A percentile compares a stretch with the other conserved stretches of the same genome.
Evolutionary conservation across 345 rosid species (phyloP).

Genomic region (Luvunga scandens): DNA sequence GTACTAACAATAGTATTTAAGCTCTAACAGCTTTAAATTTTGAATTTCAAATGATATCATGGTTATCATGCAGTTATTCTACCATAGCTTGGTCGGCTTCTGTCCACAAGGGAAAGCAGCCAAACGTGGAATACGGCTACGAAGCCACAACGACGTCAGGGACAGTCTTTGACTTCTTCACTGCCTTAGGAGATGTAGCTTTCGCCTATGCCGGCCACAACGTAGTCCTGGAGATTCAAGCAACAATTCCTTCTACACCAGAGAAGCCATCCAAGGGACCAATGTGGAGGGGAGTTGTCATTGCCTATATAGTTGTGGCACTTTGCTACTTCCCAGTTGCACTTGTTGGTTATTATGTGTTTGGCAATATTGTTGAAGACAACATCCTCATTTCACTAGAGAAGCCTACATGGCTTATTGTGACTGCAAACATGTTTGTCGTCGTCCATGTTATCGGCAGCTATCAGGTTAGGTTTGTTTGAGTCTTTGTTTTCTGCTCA

Average conservation of each 20-base stretch:
- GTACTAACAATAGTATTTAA: not conserved
- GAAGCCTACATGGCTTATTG: conserved; percentile 74
- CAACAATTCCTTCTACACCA: conserved; percentile 82
- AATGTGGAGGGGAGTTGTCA: conserved; percentile 78
- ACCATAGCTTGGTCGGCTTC: conserved; percentile 83
- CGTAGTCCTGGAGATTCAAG: conserved; percentile 85
- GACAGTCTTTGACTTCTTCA: conserved; percentile 59
- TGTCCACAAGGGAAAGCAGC: conserved; percentile 51
- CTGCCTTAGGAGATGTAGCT: conserved; percentile 78
- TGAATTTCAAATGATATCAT: not conserved
- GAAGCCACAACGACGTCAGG: conserved; percentile 41
- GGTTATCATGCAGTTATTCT: conserved; percentile 51
- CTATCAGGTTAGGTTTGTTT: conserved; percentile 49
- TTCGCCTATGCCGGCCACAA: conserved; percentile 87
- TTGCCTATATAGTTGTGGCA: conserved; percentile 71
- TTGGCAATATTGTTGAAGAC: conserved; percentile 57
- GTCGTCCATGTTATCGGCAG: conserved; percentile 81
- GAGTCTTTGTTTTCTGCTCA: not conserved
- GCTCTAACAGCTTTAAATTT: not conserved
- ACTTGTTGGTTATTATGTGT: conserved; percentile 57
- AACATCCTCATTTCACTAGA: conserved; percentile 64
- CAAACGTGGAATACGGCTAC: conserved; percentile 47
- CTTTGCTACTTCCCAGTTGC: conserved; percentile 86
- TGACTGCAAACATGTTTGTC: conserved; percentile 59
- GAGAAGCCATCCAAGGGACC: conserved; percentile 87